Conservation (phyloP, 768 basidiomycete species). For the Mycena vulgaris region DNA sequence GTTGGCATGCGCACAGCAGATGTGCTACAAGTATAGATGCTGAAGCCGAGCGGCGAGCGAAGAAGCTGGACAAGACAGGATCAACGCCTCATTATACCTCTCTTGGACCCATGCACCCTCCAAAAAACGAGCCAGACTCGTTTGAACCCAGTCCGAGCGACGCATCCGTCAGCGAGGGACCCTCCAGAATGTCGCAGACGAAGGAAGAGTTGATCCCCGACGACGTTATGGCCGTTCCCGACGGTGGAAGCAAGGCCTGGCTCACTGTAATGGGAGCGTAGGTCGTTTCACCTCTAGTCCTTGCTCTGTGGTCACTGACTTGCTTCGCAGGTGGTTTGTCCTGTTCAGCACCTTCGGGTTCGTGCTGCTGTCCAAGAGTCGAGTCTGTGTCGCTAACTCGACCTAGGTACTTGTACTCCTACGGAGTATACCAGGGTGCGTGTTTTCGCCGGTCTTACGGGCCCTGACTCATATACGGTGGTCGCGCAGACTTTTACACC, state of each 20-base stretch:
- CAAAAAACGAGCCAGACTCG: constrained; percentile 2
- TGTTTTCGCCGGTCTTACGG: background rate
- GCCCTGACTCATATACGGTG: background rate
- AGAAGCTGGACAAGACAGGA: background rate
- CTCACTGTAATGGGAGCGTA: constrained; percentile 28
- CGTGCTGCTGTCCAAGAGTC: background rate
- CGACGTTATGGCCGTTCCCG: constrained; percentile 14
- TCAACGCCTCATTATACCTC: background rate
- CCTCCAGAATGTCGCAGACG: constrained; percentile 25
- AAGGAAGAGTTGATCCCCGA: constrained; percentile 19
- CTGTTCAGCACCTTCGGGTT: constrained; percentile 29
- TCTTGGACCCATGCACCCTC: constrained; percentile 1
- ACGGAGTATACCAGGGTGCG: constrained; percentile 27
- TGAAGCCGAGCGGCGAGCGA: too few relatives aligned
- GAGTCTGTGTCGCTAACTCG: background rate
- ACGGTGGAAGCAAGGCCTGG: constrained; percentile 25
- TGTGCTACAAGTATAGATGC: background rate
- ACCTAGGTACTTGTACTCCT: constrained; percentile 17
- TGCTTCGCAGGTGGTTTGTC: constrained; percentile 23
- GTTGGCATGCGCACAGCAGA: constrained; percentile 24
- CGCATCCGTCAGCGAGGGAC: constrained; percentile 13
- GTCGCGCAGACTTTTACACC: constrained; percentile 19
- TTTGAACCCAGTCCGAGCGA: background rate
- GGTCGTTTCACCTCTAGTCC: background rate
- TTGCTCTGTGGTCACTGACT: background rate